phyloP scores from a whole-genome alignment of 2,329 filamentous ascomycete species.

The Stagonosporopsis vannaccii region DNA sequence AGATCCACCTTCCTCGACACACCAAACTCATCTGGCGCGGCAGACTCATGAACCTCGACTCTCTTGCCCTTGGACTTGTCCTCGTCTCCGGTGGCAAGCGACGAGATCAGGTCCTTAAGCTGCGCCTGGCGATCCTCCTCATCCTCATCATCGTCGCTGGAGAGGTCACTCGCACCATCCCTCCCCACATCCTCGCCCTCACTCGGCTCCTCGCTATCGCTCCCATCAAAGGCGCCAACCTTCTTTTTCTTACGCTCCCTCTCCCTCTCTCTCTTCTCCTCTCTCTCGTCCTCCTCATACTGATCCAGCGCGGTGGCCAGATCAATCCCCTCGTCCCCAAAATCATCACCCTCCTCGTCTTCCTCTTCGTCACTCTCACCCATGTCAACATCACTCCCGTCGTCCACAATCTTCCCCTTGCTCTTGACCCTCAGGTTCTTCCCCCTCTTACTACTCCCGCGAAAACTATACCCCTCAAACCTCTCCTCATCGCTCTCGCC shows the following conservation, averaged over 20 bases:
- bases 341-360: constrained; percentile 62
- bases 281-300: constrained; percentile 47
- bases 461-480: constrained; percentile 78
- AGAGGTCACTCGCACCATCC: constrained; percentile 59
- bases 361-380: constrained; percentile 54
- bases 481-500: constrained; percentile 86
- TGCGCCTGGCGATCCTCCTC: constrained; percentile 65
- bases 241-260: constrained; percentile 54
- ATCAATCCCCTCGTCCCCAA: constrained; percentile 70
- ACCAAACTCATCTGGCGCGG: constrained; percentile 67
- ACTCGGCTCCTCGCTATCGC: constrained; percentile 61
- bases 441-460: constrained; percentile 63
- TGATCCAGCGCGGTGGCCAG: constrained; percentile 67
- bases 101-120: constrained; percentile 72
- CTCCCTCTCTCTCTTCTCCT: constrained; percentile 32
- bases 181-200: constrained; percentile 55
- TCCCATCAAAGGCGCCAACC: constrained; percentile 44
- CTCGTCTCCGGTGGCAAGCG: constrained; percentile 60
- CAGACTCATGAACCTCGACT: constrained; percentile 63
- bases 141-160: constrained; percentile 54
- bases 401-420: constrained; percentile 40
- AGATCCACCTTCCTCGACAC: constrained; percentile 74
- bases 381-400: constrained; percentile 54
- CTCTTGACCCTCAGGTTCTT: constrained; percentile 55
- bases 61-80: constrained; percentile 42